Evolutionary conservation across 208 protist genomes (phyloP).

Genomic region (Leishmania tarentolae): DNA sequence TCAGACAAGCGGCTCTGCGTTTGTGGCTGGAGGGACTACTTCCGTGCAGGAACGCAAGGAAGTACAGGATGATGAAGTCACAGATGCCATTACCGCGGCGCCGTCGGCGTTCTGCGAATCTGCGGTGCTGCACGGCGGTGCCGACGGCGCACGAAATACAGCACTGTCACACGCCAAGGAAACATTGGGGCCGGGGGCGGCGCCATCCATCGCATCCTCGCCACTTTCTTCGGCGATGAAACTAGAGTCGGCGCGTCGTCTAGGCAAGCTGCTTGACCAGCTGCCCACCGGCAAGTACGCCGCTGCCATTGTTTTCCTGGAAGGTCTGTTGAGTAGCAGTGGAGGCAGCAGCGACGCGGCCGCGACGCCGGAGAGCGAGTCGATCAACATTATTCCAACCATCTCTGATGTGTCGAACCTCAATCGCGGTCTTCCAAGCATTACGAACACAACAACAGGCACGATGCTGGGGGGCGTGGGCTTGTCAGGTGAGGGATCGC

Average conservation of each 20-base stretch:
- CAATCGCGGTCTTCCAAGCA: slow-evolving; percentile 1
- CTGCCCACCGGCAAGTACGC: slow-evolving; percentile 57
- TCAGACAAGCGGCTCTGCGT: background rate
- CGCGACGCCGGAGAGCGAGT: slow-evolving; percentile 10
- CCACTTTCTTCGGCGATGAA: slow-evolving; percentile 15
- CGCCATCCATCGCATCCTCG: slow-evolving; percentile 1
- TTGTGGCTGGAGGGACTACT: background rate
- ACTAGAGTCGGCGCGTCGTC: slow-evolving; percentile 22
- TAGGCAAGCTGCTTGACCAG: slow-evolving; percentile 45
- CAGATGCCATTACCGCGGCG: background rate
- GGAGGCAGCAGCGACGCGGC: slow-evolving; percentile 7
- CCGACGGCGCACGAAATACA: background rate
- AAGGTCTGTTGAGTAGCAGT: slow-evolving; percentile 48
- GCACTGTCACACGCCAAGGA: background rate
- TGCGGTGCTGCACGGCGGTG: background rate
- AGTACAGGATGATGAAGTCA: background rate
- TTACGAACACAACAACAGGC: background rate
- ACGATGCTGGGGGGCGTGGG: background rate
- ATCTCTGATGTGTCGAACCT: slow-evolving; percentile 16
- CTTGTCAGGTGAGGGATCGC: slow-evolving; percentile 2
- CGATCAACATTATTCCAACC: slow-evolving; percentile 27
- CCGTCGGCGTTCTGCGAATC: background rate
- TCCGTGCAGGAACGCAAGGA: background rate
- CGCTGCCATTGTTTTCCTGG: slow-evolving; percentile 61
- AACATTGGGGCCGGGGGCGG: background rate